Percentiles rank a stretch among this genome's conserved stretches.
These are phyloP conservation scores for Hericium coralloides DNA, from an alignment of 768 basidiomycete species.

Conservation along the genomic window DNA sequence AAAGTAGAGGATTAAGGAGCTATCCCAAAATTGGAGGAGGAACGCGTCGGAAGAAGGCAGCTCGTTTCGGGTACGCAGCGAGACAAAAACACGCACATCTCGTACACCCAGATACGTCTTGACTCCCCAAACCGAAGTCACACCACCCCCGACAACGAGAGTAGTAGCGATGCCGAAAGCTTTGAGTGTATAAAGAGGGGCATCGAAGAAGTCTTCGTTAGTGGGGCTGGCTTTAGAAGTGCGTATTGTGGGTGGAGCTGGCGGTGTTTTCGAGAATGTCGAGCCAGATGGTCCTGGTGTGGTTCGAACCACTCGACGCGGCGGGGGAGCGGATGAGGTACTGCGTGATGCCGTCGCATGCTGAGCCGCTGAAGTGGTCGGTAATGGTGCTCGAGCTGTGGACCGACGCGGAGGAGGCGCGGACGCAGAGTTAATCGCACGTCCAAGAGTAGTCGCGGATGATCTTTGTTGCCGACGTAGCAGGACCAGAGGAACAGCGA, in stretches of 20 bases:
- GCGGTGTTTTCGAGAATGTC: too few species aligned
- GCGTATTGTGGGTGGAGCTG: not conserved
- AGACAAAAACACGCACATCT: constrained; percentile 33
- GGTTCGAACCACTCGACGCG: not conserved
- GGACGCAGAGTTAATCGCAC: constrained; percentile 14
- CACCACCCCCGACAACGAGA: constrained; percentile 41
- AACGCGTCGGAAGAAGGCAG: not conserved
- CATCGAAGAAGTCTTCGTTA: constrained; percentile 33
- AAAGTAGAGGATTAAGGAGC: constrained; percentile 1
- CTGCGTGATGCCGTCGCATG: not conserved
- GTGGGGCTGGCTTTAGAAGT: not conserved
- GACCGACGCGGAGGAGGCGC: constrained; percentile 3
- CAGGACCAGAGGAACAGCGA: constrained; percentile 21
- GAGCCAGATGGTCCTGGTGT: not conserved
- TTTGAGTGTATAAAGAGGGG: constrained; percentile 46
- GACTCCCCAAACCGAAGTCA: constrained; percentile 37
- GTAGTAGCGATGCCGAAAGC: constrained; percentile 61
- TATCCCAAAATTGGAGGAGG: not conserved
- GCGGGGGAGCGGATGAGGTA: not conserved
- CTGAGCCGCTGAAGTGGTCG: not conserved
- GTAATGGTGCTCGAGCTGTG: not conserved
- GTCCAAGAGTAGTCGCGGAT: constrained; percentile 9
- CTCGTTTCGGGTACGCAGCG: not conserved
- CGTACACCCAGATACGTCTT: constrained; percentile 44
- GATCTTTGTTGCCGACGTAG: constrained; percentile 19